phyloP scores from a whole-genome alignment of 163 green algal species.

The Prototheca wickerhamii region DNA sequence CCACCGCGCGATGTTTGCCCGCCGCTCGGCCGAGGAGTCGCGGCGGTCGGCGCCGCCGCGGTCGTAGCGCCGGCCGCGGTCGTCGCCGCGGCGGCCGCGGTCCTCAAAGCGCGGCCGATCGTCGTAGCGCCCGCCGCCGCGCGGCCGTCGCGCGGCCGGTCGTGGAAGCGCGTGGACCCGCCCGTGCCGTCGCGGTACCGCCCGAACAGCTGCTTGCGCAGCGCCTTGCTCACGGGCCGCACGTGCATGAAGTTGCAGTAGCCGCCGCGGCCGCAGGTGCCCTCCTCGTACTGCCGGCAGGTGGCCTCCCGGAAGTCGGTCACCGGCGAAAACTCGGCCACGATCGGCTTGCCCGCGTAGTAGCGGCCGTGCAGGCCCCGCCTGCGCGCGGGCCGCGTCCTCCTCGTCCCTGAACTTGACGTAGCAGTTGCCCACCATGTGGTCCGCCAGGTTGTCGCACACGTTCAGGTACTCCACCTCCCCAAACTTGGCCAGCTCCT shows the following conservation, averaged over 20 bases:
- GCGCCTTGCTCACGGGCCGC: constrained; percentile 74
- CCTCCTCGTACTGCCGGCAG: constrained; percentile 98
- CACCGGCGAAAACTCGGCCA: constrained; percentile 93
- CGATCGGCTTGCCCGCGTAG: constrained; percentile 86
- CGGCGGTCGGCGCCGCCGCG: constrained; percentile 27
- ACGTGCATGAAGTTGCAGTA: constrained; percentile 99
- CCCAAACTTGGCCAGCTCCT: constrained; percentile 87
- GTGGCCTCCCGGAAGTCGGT: constrained; percentile 97
- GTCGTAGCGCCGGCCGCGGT: constrained; percentile 15
- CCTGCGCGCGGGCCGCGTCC: constrained; percentile 61
- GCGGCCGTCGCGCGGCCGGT: constrained; percentile 3
- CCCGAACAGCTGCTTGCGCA: constrained; percentile 85
- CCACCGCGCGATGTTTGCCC: constrained; percentile 82
- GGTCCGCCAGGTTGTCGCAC: constrained; percentile 96
- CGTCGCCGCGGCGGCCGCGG: constrained; percentile 13
- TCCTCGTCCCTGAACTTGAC: constrained; percentile 90
- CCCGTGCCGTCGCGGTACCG: constrained; percentile 62
- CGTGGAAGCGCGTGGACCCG: constrained; percentile 36
- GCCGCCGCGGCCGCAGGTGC: constrained; percentile 88
- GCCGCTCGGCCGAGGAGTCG: constrained; percentile 70
- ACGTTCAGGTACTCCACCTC: constrained; percentile 97
- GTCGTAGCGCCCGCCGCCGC: neutral
- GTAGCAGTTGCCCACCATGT: constrained; percentile 94
- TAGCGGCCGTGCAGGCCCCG: constrained; percentile 72
- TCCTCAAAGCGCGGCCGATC: neutral